phyloP scores from a whole-genome alignment of 805 yeast species.

The Komagataella pseudopastoris region DNA sequence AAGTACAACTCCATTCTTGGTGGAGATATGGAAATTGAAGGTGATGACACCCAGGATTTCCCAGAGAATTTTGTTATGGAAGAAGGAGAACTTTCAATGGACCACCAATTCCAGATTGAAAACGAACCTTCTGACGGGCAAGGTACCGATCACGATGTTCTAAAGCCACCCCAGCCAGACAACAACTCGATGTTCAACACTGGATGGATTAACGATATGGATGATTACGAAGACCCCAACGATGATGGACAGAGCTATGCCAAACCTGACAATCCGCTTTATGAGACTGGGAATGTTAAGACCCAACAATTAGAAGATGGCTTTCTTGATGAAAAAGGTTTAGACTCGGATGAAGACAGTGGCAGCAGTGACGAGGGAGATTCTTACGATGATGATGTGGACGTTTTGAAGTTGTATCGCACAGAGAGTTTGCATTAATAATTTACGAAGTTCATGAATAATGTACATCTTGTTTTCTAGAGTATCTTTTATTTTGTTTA shows the following conservation, averaged over 20 bases:
- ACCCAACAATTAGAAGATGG: not conserved
- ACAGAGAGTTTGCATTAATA: not conserved
- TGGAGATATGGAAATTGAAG: conserved; percentile 36
- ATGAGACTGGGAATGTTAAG: conserved; percentile 24
- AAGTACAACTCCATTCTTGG: conserved; percentile 92
- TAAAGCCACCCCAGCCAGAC: not conserved
- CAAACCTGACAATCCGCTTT: conserved; percentile 45
- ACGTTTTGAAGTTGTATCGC: not conserved
- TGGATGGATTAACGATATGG: conserved; percentile 27
- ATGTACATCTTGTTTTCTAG: not conserved
- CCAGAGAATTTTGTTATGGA: conserved; percentile 7
- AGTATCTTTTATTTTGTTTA: not conserved
- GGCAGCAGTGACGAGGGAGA: not conserved
- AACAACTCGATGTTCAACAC: not conserved
- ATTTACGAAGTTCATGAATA: not conserved
- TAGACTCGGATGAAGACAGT: not conserved
- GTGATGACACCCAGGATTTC: conserved; percentile 8
- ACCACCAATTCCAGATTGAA: conserved; percentile 49
- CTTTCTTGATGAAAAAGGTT: not conserved
- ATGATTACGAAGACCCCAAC: conserved; percentile 67
- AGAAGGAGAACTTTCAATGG: conserved; percentile 8
- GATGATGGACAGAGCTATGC: conserved; percentile 71
- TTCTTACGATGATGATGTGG: not conserved
- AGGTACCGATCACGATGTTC: conserved; percentile 35
- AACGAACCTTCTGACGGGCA: conserved; percentile 33